A percentile compares a stretch with the other conserved stretches of the same genome.
Evolutionary conservation across 2,329 filamentous ascomycete species (phyloP).

Genomic region (Fusarium sp.): DNA sequence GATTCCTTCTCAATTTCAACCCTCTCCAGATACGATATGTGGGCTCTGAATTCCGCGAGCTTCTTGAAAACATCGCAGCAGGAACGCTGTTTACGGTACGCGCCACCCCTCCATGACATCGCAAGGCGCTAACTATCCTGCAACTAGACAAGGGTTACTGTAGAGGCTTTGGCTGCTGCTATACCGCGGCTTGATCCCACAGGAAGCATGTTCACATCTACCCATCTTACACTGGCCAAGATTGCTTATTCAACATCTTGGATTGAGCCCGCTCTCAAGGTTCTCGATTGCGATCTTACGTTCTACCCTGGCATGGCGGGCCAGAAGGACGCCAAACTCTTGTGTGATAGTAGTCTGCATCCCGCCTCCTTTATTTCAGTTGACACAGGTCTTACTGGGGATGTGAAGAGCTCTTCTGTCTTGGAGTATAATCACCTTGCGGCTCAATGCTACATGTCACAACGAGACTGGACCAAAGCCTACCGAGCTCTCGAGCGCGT

Average conservation of each 20-base stretch:
- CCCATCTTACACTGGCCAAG: slow-evolving; percentile 66
- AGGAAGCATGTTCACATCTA: slow-evolving; percentile 71
- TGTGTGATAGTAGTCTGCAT: slow-evolving; percentile 58
- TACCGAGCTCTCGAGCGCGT: slow-evolving; percentile 69
- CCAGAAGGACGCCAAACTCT: slow-evolving; percentile 48
- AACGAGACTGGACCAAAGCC: slow-evolving; percentile 70
- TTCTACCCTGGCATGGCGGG: slow-evolving; percentile 65
- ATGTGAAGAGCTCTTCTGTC: slow-evolving; percentile 62
- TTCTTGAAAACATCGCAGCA: slow-evolving; percentile 54
- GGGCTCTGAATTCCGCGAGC: slow-evolving; percentile 52
- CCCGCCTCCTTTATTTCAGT: slow-evolving; percentile 68
- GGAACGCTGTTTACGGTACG: slow-evolving; percentile 55
- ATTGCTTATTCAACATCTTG: slow-evolving; percentile 66
- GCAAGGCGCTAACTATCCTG: slow-evolving; percentile 4
- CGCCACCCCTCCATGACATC: slow-evolving; percentile 6
- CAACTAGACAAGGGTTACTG: slow-evolving; percentile 58
- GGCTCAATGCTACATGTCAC: slow-evolving; percentile 71
- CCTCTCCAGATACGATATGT: slow-evolving; percentile 62
- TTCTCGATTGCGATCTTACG: slow-evolving; percentile 73
- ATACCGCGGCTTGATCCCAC: slow-evolving; percentile 74
- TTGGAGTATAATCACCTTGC: slow-evolving; percentile 74
- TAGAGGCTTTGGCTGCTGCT: slow-evolving; percentile 59
- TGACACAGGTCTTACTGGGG: slow-evolving; percentile 65
- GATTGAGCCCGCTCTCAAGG: slow-evolving; percentile 64
- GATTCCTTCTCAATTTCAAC: slow-evolving; percentile 61